Evolutionary conservation across 2,329 filamentous ascomycete species (phyloP), one percentile per base, ranked within the genome.

Genomic region (Phaeosphaeriaceae sp.): DNA sequence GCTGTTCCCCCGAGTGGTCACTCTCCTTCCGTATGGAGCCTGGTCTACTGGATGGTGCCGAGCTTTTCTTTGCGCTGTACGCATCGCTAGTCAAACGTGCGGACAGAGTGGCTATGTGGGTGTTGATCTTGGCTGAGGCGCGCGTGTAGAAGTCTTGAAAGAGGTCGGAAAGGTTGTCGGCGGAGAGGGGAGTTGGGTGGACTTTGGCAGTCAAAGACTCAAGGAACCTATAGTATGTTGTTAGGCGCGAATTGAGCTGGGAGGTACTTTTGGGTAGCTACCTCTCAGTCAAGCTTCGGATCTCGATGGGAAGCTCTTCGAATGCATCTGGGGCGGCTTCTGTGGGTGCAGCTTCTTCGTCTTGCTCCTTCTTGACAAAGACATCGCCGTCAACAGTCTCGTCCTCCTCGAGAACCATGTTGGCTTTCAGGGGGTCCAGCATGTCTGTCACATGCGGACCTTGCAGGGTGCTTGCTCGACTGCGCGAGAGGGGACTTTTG

Each of bases 61-160:
- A 58, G 82, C 79, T 36, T 85, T 84, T 76, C 45, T 69, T 73
- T 2, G 66, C 47, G 20, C 66, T 59, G 50, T 62, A 69, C n/a
- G 85, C 82, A 60, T 90, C 88, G 36, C 92, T 89, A 57, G 86
- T 90, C 66, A 95, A 87, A 44, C 88, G 86, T 20, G 89, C 90
- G 2, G 91, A 90, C 15, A 97, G 83, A 1, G 90, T 87, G 36
- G 89, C 90, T 63, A 97, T 91, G 75, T 98, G 93, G 0, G 92
- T 97, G 53, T 88, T 86, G 58, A 98, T 93, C 68, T 95, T 91
- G 1, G 88, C 85, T 11, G 92, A 90, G 21, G 93, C 92, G 56
- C 89, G 86, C 44, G 85, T 82, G 74, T 99, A 99, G 76, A 98
- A 99, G 56, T 96, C 92, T 78, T 99, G 95, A 74, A 98, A 98